Percentiles rank a stretch among this genome's conserved stretches.
phyloP scores from a whole-genome alignment of 2,329 filamentous ascomycete genomes.

The Endothia cerciana region DNA sequence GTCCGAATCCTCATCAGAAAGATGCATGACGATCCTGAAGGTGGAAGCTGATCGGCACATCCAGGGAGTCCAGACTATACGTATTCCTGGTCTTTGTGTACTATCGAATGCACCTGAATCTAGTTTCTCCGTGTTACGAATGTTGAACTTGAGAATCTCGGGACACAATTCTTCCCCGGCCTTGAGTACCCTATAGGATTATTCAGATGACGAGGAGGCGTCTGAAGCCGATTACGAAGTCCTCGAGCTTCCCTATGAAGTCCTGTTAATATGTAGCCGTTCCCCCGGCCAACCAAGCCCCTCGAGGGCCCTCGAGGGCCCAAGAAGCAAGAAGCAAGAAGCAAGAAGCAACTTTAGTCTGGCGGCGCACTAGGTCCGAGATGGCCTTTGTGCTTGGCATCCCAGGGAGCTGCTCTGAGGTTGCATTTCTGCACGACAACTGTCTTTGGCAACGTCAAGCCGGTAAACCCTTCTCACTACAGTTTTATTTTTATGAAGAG shows the following conservation, averaged over 20 bases:
- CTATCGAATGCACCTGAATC: neutral
- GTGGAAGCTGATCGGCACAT: slow-evolving; percentile 9
- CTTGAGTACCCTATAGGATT: neutral
- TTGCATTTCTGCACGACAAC: slow-evolving; percentile 7
- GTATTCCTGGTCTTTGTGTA: neutral
- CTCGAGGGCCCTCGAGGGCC: too few relatives aligned
- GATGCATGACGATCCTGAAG: neutral
- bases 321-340: neutral
- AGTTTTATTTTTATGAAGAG: neutral
- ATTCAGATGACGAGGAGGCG: neutral
- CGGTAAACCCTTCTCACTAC: neutral
- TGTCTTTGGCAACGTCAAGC: neutral
- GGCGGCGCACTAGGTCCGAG: neutral
- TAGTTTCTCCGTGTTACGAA: neutral
- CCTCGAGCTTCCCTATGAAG: neutral
- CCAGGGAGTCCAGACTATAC: neutral
- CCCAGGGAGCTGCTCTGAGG: neutral
- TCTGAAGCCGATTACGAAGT: neutral
- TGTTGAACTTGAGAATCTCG: neutral
- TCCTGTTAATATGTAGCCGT: too few relatives aligned
- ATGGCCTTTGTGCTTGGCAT: neutral
- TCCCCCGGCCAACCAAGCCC: too few relatives aligned
- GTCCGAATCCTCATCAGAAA: neutral
- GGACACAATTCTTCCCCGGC: neutral
- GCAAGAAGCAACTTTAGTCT: neutral